Base-by-base conservation (phyloP, 371 early-diverging fungal genomes). In the Mortierella sp. region DNA sequence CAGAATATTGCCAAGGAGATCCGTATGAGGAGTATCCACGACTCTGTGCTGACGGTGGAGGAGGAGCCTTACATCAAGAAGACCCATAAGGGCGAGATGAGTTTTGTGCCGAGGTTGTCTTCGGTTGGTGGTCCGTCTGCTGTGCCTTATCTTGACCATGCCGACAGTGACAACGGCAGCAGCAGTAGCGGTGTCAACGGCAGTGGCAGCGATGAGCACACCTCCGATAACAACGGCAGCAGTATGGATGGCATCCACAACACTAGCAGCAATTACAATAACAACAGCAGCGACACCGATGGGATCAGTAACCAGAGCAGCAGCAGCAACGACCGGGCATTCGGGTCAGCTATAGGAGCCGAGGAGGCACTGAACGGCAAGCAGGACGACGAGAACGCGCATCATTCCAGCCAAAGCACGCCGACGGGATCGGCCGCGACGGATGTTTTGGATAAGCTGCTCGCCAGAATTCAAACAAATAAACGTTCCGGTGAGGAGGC, bases 51-150 rank as follows among this genome's bases (percentile, higher is more conserved):
- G 66, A 90, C 90, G 39, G 65, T 89, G 22, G 88, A 90, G 29
- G 86, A 88, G 48, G 85, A 85, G 55, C 87, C 91, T 7, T 87
- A 89, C 66, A 90, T 90, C 83, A 93, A 92, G 83, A 94, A 94
- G 86, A 94, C 93, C 3, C 94, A 94, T 69, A 94, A 94, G 81
- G 94, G 94, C 4, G 94, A 94, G 67, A 88, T 92, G 22, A 70
- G 66, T 43, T 83, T 55, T 64, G 90, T 89, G 44, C 89, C 88
- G 79, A 64, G 85, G 22, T 31, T 58, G 39, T 69, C 70, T 11
- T 52, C 64, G 53, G 48, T 55, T 11, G 68, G 26, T 45, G 29
- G 29, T 29, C 44, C 65, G 13, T 52, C 68, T 10, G n/a, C 67
- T 11, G 26, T 63, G 7, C 22, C 52, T 13, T 47, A 45, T 4